Evolutionary conservation across 805 yeast genomes (phyloP), one percentile per base, ranked within the genome.

Genomic region (Candida manassasensis): DNA sequence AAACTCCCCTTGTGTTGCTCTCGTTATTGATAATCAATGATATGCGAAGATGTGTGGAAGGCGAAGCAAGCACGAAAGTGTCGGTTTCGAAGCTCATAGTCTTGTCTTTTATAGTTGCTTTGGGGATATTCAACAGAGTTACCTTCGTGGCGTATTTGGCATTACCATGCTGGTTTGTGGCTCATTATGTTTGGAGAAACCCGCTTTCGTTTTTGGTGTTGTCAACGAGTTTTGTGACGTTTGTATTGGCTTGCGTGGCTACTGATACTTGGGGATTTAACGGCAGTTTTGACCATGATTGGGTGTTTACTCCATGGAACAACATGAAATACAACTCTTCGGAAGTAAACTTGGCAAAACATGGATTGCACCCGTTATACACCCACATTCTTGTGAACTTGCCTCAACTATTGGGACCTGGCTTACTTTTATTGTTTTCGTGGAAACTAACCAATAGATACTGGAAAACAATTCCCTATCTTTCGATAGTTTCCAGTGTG

Each of bases 381-480:
- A 82, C 84, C 0, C 98, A 93, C 50, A 4, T 85, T 0, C 45
- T 86, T 17, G 60, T 84, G 5, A 90, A 89, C 49, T 44, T 86
- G 4, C 97, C 97, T 0, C 81, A 79, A 43, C 59, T 93, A 11
- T 32, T 88, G 9, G 98, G 97, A 0, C 97, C 98, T 0, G 59
- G 62, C 0, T 67, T 77, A 3, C 34, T 84, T 2, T 33, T 81
- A 1, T 61, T 73, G 17, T 55, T 75, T 32, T 59, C 26, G 6
- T 19, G 12, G 7, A 21, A 21, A n/a, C 11, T 71, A 12, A 67
- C 61, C 36, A 58, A 56, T 30, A 57, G 52, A 8, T 68, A 75
- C 48, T 51, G 67, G 46, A 59, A 45, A 18, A 71, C 83, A 1
- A 62, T 81, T 2, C 79, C 89, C 1, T 72, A 77, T 42, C 58